Conservation (phyloP, 1,284 basidiomycete species). For the Ustilago xerochloae region DNA sequence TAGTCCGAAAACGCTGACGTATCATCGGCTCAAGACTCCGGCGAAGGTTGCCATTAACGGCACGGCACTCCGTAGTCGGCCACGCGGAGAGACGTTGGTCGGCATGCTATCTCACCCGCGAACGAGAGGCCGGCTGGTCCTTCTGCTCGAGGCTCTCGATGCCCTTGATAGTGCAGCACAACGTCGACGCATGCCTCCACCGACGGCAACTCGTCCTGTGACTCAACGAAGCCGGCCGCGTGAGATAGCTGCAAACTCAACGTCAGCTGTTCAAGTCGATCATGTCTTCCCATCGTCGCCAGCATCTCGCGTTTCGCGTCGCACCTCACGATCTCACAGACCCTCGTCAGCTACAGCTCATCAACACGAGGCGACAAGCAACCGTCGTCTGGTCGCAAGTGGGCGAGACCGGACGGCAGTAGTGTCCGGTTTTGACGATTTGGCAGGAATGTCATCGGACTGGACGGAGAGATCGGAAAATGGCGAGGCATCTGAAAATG, state of each 20-base stretch:
- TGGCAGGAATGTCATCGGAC: constrained; percentile 47
- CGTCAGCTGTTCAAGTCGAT: not conserved
- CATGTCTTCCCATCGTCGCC: not conserved
- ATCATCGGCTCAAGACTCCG: not conserved
- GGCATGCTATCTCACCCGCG: constrained; percentile 32
- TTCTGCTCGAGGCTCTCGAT: constrained; percentile 27
- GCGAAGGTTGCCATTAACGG: not conserved
- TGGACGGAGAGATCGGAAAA: constrained; percentile 53
- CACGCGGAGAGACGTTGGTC: constrained; percentile 8
- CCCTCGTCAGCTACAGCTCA: not conserved
- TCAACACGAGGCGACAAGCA: constrained; percentile 2
- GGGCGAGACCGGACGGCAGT: constrained; percentile 3
- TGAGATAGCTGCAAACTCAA: not conserved
- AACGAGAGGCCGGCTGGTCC: constrained; percentile 17
- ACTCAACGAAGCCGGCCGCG: not conserved
- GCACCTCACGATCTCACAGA: constrained; percentile 13
- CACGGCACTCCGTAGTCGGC: not conserved
- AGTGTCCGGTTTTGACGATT: constrained; percentile 13
- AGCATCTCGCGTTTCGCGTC: not conserved
- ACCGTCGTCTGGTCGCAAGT: constrained; percentile 6
- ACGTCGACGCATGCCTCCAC: constrained; percentile 11
- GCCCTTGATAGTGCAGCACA: constrained; percentile 20
- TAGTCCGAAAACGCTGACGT: constrained; percentile 1
- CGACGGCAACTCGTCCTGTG: not conserved
- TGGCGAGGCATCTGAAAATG: constrained; percentile 37